A percentile compares a stretch with the other conserved stretches of the same genome.
Conservation (phyloP, 208 protist genomes). For the Trypanosoma lewisi region DNA sequence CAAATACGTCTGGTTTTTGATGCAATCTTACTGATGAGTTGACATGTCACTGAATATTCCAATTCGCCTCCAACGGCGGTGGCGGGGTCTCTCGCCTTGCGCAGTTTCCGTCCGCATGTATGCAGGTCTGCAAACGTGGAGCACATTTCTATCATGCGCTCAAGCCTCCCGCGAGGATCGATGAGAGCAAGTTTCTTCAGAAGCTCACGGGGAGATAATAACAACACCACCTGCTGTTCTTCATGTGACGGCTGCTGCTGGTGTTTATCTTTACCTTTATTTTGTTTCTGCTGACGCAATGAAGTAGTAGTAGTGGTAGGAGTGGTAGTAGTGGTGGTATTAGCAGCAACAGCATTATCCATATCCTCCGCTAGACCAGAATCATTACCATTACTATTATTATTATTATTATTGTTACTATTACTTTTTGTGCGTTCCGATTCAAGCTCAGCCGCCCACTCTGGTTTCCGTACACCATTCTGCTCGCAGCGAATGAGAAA, state of each 20-base stretch:
- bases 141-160: conserved; percentile 73
- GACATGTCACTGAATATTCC: conserved; percentile 57
- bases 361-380: too few relatives aligned
- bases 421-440: too few relatives aligned
- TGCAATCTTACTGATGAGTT: conserved; percentile 73
- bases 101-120: conserved; percentile 44
- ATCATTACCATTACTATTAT: too few relatives aligned
- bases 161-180: conserved; percentile 58
- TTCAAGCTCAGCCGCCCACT: conserved; percentile 36
- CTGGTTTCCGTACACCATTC: conserved; percentile 51
- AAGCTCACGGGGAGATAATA: conserved; percentile 65
- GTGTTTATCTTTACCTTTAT: too few relatives aligned
- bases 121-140: conserved; percentile 36
- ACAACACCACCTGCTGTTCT: conserved; percentile 9
- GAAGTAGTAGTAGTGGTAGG: not conserved
- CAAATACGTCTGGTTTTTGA: conserved; percentile 73
- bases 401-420: too few relatives aligned
- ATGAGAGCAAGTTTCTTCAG: conserved; percentile 50
- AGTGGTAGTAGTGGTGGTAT: not conserved
- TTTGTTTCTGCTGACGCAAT: conserved; percentile 12
- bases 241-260: not conserved
- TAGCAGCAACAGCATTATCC: not conserved
- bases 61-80: conserved; percentile 20
- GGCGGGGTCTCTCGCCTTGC: conserved; percentile 9
- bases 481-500: conserved; percentile 85